Conservation (phyloP, 306 rosid species). For the Abrus precatorius region DNA sequence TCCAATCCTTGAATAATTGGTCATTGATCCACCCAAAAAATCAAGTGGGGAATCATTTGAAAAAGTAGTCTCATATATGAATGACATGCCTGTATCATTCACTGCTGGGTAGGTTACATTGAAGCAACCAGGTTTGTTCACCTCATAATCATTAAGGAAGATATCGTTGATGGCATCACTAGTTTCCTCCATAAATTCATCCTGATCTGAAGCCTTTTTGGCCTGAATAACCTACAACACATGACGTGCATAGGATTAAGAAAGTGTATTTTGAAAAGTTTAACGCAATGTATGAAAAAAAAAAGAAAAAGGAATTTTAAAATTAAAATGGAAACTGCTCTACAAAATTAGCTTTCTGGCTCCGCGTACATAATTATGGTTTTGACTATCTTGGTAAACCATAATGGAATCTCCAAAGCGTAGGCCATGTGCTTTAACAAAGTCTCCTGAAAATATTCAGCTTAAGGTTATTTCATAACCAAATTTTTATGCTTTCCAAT, state of each 20-base stretch:
- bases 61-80: constrained; percentile 79
- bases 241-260: not conserved
- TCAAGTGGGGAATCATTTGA: constrained; percentile 83
- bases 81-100: constrained; percentile 68
- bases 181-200: constrained; percentile 48
- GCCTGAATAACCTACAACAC: constrained; percentile 73
- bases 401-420: constrained; percentile 79
- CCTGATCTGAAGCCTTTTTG: constrained; percentile 61
- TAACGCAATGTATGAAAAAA: not conserved
- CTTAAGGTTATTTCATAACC: not conserved
- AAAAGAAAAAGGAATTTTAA: not conserved
- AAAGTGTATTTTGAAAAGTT: not conserved
- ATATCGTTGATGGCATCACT: constrained; percentile 48
- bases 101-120: constrained; percentile 46
- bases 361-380: constrained; percentile 69
- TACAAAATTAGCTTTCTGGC: not conserved
- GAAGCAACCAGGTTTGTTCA: constrained; percentile 55
- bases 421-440: constrained; percentile 77
- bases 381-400: constrained; percentile 72
- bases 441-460: constrained; percentile 69
- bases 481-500: not conserved
- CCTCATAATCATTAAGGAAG: constrained; percentile 58
- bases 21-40: constrained; percentile 85
- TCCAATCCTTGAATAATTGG: constrained; percentile 73
- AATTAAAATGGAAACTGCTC: not conserved